Base-by-base conservation (phyloP, 177 flowering plant genomes). In the Telopea speciosissima region DNA sequence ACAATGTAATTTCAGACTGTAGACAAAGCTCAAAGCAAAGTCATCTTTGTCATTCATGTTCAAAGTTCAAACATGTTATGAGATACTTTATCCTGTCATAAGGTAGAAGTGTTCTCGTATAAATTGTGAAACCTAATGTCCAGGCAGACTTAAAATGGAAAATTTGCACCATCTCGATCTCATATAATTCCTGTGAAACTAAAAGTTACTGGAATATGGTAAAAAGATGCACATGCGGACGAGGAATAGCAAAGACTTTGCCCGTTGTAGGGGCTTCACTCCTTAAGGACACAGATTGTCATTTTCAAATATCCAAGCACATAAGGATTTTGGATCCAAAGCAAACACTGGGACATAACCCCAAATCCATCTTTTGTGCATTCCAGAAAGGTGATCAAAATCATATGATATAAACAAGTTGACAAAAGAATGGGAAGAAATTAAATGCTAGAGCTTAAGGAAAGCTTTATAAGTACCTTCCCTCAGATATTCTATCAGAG, bases 401-500 rank as follows among this genome's bases (percentile, higher is more conserved):
- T 49, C 19, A 12, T 49, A 49, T 49, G 19, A 49, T 49, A 11
- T 12, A 49, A 49, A 49, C 54, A 49, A 49, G 42, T 26, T 56
- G 25, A 8, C 62, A 52, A 6, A 5, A 61, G 54, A 22, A 42
- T 16, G 26, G 58, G 25, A 26, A 75, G 45, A 33, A 52, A 44
- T 14, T 23, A 40, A 9, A 45, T 63, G 64, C 58, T 3, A 56
- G 22, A 72, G 61, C 1, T 5, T 0, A 54, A 3, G 23, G 19
- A 62, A 65, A 49, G 36, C 25, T 61, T 54, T 31, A 9, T 31
- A 63, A 10, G 69, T 82, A 90, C 96, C 96, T 80, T 90, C 83
- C n/a, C 72, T 80, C 11, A 92, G 81, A 75, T 79, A 82, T 24
- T 84, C 89, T 45, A 91, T 84, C 10, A 93, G 72, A 23, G 98